Evolutionary conservation across 768 basidiomycete genomes (phyloP), one percentile per base, ranked within the genome.

Genomic region (Glaciozyma antarctica): DNA sequence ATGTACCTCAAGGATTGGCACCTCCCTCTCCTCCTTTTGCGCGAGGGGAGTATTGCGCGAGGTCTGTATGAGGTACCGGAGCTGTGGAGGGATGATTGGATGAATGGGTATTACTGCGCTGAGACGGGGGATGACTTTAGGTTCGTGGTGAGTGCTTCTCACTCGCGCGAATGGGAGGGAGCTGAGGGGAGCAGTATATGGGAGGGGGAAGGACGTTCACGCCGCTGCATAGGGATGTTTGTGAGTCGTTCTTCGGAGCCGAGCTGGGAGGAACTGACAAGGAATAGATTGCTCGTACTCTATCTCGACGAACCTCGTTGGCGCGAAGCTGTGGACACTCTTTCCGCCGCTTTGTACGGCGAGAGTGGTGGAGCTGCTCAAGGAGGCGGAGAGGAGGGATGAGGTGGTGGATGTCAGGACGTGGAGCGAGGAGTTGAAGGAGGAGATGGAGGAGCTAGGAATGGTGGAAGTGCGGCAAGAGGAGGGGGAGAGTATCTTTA

Each of bases 81-180:
- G n/a, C 56, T 64, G 1, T 73, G 70, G 54, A 21, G 45, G n/a
- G 69, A 73, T 51, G 72, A 73, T 49, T 71, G 69, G 72, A 69
- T 73, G 67, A 66, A 73, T 61, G 63, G 65, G 58, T 65, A 12
- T 6, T 65, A 66, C 19, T 45, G 63, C 0, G 52, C 28, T 16
- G 43, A 53, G 12, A 65, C 32, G 34, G 57, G 30, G 7, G 70
- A 73, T 47, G 72, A 73, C 41, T 73, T 73, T 28, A 55, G 65
- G 2, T 73, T 73, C 43, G 65, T 73, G 44, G 63, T 64, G 38
- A 64, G 63, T 16, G 19, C 21, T 9, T 22, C n/a, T 13, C 3
- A 9, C 4, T 15, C 13, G 22, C 9, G 5, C 2, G 24, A 2
- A n/a, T 0, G 24, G 24, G 13, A 24, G 13, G 6, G 13, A 6